Conservation (phyloP, 257 asterid species). For the Jacaranda copaia region DNA sequence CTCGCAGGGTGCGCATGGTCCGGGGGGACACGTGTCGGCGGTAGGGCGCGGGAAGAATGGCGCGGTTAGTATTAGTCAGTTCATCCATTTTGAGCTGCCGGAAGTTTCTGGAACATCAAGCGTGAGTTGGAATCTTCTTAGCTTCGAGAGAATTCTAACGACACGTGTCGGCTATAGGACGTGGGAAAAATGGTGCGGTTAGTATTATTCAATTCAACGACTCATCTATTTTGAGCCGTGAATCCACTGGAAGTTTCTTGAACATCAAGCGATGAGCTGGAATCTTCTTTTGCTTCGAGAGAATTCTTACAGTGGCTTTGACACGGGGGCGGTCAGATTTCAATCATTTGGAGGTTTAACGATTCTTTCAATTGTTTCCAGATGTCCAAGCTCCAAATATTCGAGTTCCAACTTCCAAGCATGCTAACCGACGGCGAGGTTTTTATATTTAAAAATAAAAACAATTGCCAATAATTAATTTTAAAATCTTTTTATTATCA, state of each 20-base stretch:
- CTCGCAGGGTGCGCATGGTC: no score
- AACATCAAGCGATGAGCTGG: constrained; percentile 40
- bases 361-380: not conserved
- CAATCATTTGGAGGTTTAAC: constrained; percentile 6
- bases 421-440: not conserved
- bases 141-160: not conserved
- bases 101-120: no score
- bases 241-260: constrained; percentile 61
- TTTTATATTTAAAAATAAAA: not conserved
- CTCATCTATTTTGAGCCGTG: constrained; percentile 35
- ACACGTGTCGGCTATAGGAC: constrained; percentile 50
- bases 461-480: no score
- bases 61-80: no score
- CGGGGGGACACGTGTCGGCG: no score
- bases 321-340: constrained; percentile 50
- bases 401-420: not conserved
- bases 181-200: constrained; percentile 27
- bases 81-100: no score
- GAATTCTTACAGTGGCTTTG: constrained; percentile 1
- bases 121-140: no score
- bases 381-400: not conserved
- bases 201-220: constrained; percentile 13
- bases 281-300: constrained; percentile 38
- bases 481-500: no score
- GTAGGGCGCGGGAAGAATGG: no score